Percentiles rank a stretch among this genome's conserved stretches.
Evolutionary conservation across 805 yeast species (phyloP).

Genomic region (Candida xiaguanensis): DNA sequence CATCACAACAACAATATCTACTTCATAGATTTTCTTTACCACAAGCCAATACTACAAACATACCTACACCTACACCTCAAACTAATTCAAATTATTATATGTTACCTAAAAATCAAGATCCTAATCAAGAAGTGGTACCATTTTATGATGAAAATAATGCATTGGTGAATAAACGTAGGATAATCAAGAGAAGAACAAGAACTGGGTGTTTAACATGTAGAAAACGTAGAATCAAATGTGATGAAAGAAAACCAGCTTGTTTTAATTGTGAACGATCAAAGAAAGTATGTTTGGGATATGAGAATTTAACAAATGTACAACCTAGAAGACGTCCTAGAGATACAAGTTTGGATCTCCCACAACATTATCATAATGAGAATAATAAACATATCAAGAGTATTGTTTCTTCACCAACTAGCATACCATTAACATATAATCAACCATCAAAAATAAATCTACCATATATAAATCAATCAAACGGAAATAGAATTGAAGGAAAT

Average conservation of each 20-base stretch:
- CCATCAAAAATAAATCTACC: too few relatives aligned
- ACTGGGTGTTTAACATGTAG: conserved; percentile 78
- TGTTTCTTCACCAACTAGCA: neutral
- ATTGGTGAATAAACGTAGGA: conserved; percentile 34
- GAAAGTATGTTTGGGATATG: conserved; percentile 69
- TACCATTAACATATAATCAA: neutral
- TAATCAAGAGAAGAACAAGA: conserved; percentile 59
- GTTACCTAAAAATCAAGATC: conserved; percentile 6
- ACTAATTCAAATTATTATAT: neutral
- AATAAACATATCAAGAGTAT: neutral
- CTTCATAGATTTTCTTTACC: neutral
- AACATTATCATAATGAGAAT: neutral
- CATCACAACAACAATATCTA: conserved; percentile 6
- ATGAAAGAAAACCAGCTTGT: conserved; percentile 69
- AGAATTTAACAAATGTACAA: conserved; percentile 18
- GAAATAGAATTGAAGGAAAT: too few relatives aligned
- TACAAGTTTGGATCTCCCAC: conserved; percentile 10
- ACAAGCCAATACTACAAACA: neutral
- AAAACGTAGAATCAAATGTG: conserved; percentile 69
- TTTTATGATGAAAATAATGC: conserved; percentile 26
- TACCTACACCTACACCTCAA: neutral
- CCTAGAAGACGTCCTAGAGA: conserved; percentile 9
- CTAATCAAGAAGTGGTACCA: conserved; percentile 3
- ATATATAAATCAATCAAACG: too few relatives aligned
- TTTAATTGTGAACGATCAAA: conserved; percentile 62